phyloP scores from a whole-genome alignment of 164 flowering plant species.

The Echeveria elegans region DNA sequence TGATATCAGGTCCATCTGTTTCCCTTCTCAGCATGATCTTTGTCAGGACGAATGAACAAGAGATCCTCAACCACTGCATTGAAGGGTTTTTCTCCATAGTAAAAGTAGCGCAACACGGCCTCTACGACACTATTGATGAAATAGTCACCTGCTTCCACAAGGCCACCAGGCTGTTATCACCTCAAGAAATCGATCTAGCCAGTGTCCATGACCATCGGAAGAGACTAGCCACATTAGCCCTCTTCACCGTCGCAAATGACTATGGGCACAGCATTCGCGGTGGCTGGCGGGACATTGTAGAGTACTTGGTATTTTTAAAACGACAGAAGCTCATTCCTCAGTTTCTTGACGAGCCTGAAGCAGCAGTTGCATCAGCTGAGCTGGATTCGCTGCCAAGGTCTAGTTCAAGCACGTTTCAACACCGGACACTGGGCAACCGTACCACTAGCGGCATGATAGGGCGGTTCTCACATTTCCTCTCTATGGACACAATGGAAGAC shows the following conservation, averaged over 20 bases:
- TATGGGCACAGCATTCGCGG: slow-evolving; percentile 59
- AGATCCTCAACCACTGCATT: slow-evolving; percentile 59
- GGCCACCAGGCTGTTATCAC: slow-evolving; percentile 66
- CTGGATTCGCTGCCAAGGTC: slow-evolving; percentile 6
- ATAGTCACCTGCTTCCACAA: slow-evolving; percentile 73
- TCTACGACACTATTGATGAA: slow-evolving; percentile 78
- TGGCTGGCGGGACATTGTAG: slow-evolving; percentile 88
- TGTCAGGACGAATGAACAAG: slow-evolving; percentile 80
- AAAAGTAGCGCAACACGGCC: slow-evolving; percentile 54
- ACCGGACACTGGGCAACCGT: not conserved
- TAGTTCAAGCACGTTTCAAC: not conserved
- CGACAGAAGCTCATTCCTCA: slow-evolving; percentile 76
- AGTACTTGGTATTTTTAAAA: slow-evolving; percentile 75
- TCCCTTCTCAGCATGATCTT: slow-evolving; percentile 69
- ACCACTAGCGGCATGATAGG: slow-evolving; percentile 31
- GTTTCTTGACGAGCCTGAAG: slow-evolving; percentile 52
- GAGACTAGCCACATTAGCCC: slow-evolving; percentile 79
- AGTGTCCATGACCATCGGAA: slow-evolving; percentile 75
- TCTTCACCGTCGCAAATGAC: slow-evolving; percentile 73
- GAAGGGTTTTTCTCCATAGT: slow-evolving; percentile 68
- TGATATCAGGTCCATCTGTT: slow-evolving; percentile 70
- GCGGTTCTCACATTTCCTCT: slow-evolving; percentile 56
- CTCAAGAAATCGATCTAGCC: slow-evolving; percentile 77
- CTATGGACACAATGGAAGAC: slow-evolving; percentile 60
- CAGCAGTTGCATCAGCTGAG: slow-evolving; percentile 23